Evolutionary conservation across 441 rosid species (phyloP).

Genomic region (Hura crepitans): DNA sequence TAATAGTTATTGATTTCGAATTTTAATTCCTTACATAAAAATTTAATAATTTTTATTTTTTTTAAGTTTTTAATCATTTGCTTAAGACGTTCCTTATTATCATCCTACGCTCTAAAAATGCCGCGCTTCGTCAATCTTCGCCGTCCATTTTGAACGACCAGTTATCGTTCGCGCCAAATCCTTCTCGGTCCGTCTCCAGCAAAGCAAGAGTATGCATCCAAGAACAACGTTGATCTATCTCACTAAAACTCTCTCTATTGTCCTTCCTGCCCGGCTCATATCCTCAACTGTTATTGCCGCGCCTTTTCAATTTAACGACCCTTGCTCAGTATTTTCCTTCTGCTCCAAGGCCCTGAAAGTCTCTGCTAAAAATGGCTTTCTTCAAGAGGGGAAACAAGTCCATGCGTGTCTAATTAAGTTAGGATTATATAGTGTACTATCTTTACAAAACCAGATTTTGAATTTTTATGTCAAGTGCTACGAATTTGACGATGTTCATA

Average conservation of each 20-base stretch:
- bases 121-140: slow-evolving; percentile 17
- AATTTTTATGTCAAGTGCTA: slow-evolving; percentile 38
- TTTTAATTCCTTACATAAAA: too few species aligned
- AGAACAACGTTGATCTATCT: slow-evolving; percentile 2
- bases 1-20: too few species aligned
- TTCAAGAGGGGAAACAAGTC: slow-evolving; percentile 36
- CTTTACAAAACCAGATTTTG: slow-evolving; percentile 49
- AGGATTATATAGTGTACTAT: slow-evolving; percentile 35
- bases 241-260: slow-evolving; percentile 11
- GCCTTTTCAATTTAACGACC: slow-evolving; percentile 11
- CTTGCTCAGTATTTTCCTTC: slow-evolving; percentile 4
- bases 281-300: background rate
- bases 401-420: slow-evolving; percentile 40
- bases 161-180: slow-evolving; percentile 18
- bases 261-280: slow-evolving; percentile 11
- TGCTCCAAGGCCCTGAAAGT: slow-evolving; percentile 36
- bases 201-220: background rate
- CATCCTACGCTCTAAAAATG: slow-evolving; percentile 20
- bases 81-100: too few species aligned
- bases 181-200: background rate
- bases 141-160: slow-evolving; percentile 35
- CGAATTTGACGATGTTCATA: slow-evolving; percentile 28
- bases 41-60: too few species aligned
- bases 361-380: slow-evolving; percentile 31
- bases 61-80: too few species aligned